Evolutionary conservation across 805 yeast genomes (phyloP), one percentile per base, ranked within the genome.

Genomic region (Yarrowia bubula): DNA sequence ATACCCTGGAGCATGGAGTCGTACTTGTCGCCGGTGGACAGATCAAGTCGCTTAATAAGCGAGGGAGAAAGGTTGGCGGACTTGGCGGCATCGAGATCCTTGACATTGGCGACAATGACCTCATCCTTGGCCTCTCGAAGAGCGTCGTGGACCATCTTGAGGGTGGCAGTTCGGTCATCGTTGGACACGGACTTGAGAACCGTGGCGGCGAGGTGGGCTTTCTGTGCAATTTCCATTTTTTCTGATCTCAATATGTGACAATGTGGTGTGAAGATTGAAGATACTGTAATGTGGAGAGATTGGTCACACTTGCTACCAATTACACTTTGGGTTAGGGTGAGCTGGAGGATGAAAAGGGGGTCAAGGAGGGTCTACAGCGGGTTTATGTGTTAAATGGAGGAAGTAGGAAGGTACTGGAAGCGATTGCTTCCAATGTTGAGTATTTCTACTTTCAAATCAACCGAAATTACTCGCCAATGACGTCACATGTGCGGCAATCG

Each of bases 1-100:
- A 95, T 86, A 31, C 99, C 99, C 74, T 92, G 95, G 62, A 93
- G 83, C 99, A 95, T 95, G 32, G 89, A 80, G 68, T 92, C 98
- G 72, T 84, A 95, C 75, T 96, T 95, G 66, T 89, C 97, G 64
- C 87, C 86, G 68, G 83, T 84, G 53, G 89, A 83, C 43, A 95
- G 79, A 74, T 96, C 98, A 14, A 95, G 80, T 70, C 99, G 82
- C 73, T 90, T 92, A 62, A 92, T 79, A 70, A 95, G 78, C 1
- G 98, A 84, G 0, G 86, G 76, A 0, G 95, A 80, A 37, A 93
- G 77, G 6, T 85, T 82, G 51, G 83, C 80, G n/a, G 78, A 75
- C 42, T 76, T 77, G 1, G 97, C 97, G 35, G 81, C 81, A 51
- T 83, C 84, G 80, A 95, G 80, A 75, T 95, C 99, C 53, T 80